Conservation (phyloP, 768 basidiomycete species). For the Lactifluus piperatus region DNA sequence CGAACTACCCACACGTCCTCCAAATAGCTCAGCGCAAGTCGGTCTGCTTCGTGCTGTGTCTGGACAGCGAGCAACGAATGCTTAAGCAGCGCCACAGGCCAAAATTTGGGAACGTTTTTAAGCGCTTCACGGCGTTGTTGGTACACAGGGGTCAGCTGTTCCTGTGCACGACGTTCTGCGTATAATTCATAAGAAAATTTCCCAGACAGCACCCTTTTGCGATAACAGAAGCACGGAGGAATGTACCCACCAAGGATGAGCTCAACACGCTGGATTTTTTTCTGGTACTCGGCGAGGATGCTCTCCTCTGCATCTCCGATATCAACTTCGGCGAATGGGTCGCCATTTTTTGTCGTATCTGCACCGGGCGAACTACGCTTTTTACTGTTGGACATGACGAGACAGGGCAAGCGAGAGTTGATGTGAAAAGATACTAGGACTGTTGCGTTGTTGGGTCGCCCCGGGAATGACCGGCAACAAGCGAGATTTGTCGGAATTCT, state of each 20-base stretch:
- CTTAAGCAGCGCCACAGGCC: conserved; percentile 81
- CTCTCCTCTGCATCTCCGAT: conserved; percentile 64
- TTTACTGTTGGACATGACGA: conserved; percentile 37
- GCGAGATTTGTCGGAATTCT: conserved; percentile 14
- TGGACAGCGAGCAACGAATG: conserved; percentile 52
- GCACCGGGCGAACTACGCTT: conserved; percentile 75
- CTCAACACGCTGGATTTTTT: conserved; percentile 63
- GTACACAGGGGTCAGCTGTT: conserved; percentile 51
- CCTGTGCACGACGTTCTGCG: conserved; percentile 57
- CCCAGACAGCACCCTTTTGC: neutral
- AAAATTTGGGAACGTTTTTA: conserved; percentile 68
- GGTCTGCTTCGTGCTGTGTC: conserved; percentile 66
- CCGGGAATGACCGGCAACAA: conserved; percentile 5
- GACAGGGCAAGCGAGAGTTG: conserved; percentile 20
- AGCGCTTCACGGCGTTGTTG: conserved; percentile 59
- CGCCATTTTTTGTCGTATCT: conserved; percentile 53
- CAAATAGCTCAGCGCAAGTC: conserved; percentile 72
- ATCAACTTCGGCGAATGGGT: conserved; percentile 54
- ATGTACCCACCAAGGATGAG: conserved; percentile 55
- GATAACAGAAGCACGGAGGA: neutral
- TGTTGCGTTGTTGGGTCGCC: neutral
- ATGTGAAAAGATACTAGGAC: conserved; percentile 5
- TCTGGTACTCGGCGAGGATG: conserved; percentile 56
- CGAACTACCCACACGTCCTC: conserved; percentile 81
- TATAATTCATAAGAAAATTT: conserved; percentile 4